Evolutionary conservation across 2,329 filamentous ascomycete genomes (phyloP).

Genomic region (Plenodomus tracheiphilus): DNA sequence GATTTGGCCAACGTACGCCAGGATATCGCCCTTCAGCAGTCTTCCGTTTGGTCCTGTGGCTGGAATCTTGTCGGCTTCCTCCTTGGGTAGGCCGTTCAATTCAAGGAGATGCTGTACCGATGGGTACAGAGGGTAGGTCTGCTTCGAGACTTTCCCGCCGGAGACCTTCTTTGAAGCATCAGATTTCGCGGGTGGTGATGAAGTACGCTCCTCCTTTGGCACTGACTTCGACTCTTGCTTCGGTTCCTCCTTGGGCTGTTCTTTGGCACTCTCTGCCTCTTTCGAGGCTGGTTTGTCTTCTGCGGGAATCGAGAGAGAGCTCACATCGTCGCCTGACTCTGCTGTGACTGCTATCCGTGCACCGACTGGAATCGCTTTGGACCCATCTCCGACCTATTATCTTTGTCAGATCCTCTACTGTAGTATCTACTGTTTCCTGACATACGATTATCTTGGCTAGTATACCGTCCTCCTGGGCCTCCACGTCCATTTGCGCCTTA

Average conservation of each 20-base stretch:
- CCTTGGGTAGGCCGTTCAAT: slow-evolving; percentile 73
- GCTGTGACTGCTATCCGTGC: slow-evolving; percentile 80
- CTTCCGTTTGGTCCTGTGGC: slow-evolving; percentile 86
- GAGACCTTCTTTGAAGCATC: slow-evolving; percentile 34
- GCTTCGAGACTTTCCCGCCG: slow-evolving; percentile 59
- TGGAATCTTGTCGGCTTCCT: slow-evolving; percentile 78
- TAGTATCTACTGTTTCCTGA: background rate
- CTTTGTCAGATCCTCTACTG: slow-evolving; percentile 8
- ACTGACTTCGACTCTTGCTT: slow-evolving; percentile 26
- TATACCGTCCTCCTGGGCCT: slow-evolving; percentile 86
- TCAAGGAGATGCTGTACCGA: slow-evolving; percentile 83
- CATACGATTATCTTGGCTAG: slow-evolving; percentile 76
- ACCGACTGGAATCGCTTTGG: slow-evolving; percentile 77
- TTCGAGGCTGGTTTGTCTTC: slow-evolving; percentile 59
- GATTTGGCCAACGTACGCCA: slow-evolving; percentile 84
- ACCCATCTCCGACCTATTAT: slow-evolving; percentile 64
- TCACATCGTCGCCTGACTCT: slow-evolving; percentile 78
- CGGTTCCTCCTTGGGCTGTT: slow-evolving; percentile 29
- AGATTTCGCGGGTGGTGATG: slow-evolving; percentile 34
- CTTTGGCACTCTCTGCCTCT: slow-evolving; percentile 41
- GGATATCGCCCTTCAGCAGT: slow-evolving; percentile 91
- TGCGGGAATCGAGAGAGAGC: slow-evolving; percentile 71
- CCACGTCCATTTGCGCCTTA: slow-evolving; percentile 93
- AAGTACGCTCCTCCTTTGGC: slow-evolving; percentile 41
- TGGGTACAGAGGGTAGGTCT: slow-evolving; percentile 75